A percentile compares a stretch with the other conserved stretches of the same genome.
Conservation (phyloP, 2,329 filamentous ascomycete species). For the Lasiodiplodia citricola region DNA sequence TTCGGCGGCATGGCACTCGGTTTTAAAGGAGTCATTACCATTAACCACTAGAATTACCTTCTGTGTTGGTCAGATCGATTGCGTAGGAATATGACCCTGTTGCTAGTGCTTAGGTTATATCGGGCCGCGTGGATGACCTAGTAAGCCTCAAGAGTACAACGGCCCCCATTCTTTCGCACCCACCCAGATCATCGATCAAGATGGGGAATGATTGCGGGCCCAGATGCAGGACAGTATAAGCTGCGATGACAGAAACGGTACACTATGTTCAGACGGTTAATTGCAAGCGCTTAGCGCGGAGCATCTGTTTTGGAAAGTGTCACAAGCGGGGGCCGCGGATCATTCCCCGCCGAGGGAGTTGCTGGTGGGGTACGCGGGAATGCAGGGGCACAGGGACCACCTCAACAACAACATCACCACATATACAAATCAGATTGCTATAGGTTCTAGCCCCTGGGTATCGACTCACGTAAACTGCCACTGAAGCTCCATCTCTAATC, state of each 20-base stretch:
- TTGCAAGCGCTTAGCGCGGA: too few species aligned
- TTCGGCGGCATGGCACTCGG: neutral
- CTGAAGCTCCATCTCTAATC: slow-evolving; percentile 13
- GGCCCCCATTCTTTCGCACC: neutral
- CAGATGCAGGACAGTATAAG: too few species aligned
- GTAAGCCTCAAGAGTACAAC: neutral
- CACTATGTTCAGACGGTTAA: too few species aligned
- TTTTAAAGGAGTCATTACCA: neutral
- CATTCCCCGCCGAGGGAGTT: too few species aligned
- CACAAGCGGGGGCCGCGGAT: too few species aligned
- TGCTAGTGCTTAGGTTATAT: neutral
- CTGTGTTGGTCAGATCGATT: neutral
- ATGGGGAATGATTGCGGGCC: too few species aligned
- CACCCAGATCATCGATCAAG: too few species aligned
- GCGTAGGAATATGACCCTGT: neutral
- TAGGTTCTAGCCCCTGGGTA: neutral
- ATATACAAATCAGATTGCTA: neutral
- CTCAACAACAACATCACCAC: neutral
- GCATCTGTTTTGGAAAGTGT: too few species aligned
- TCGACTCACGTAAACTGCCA: neutral
- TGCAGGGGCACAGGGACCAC: too few species aligned
- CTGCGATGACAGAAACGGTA: too few species aligned
- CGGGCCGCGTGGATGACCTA: neutral
- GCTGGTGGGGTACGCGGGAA: too few species aligned
- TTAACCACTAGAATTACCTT: neutral